A percentile compares a stretch with the other conserved stretches of the same genome.
Conservation (phyloP, 2,329 filamentous ascomycete genomes). For the Dendryphion nanum region DNA sequence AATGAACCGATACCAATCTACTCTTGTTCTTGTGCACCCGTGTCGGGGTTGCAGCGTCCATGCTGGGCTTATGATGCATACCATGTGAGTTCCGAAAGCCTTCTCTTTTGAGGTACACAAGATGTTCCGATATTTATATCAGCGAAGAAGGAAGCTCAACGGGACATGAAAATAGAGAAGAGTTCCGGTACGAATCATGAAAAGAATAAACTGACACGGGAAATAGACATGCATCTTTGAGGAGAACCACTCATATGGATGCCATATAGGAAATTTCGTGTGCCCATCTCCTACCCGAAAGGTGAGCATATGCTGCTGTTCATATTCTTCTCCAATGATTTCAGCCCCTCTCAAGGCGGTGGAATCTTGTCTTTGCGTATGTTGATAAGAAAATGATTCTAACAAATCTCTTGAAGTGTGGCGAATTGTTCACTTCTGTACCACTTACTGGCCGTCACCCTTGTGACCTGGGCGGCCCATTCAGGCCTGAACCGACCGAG, state of each 20-base stretch:
- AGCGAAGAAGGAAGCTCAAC: too few species aligned
- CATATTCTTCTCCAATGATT: too few species aligned
- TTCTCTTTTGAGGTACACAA: too few species aligned
- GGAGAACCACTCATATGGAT: constrained; percentile 27
- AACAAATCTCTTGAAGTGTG: constrained; percentile 20
- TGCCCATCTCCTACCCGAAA: constrained; percentile 26
- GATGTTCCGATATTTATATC: too few species aligned
- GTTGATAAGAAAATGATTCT: too few species aligned
- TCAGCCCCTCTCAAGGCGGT: too few species aligned
- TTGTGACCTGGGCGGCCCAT: constrained; percentile 19
- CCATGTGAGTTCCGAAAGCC: constrained; percentile 20
- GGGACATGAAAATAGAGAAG: too few species aligned
- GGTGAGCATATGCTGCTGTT: too few species aligned
- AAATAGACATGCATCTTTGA: constrained; percentile 23
- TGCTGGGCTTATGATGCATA: constrained; percentile 30
- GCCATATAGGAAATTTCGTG: constrained; percentile 26
- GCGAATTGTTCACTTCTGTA: constrained; percentile 19
- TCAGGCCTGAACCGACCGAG: background rate
- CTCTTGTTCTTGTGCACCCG: constrained; percentile 19
- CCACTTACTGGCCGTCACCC: constrained; percentile 24
- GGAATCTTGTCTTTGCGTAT: too few species aligned
- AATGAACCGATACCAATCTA: background rate
- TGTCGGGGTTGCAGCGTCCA: constrained; percentile 21
- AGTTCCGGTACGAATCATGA: background rate
- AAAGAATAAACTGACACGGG: background rate